Evolutionary conservation across 2,329 filamentous ascomycete genomes (phyloP).

Genomic region (Trichoderma sp.): DNA sequence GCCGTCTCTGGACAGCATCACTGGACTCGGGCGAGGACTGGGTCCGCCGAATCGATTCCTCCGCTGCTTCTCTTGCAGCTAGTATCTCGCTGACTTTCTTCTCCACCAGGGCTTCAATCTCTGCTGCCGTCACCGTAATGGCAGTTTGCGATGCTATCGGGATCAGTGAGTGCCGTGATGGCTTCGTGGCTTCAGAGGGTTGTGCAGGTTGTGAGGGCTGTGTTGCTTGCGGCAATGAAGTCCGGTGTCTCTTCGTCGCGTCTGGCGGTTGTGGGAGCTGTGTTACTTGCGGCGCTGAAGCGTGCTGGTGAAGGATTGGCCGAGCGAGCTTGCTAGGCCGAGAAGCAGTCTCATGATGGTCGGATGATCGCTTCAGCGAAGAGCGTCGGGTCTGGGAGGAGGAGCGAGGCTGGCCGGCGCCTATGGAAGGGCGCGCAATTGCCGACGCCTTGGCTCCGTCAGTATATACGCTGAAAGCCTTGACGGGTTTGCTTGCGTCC

Average conservation of each 20-base stretch:
- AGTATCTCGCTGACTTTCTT: conserved; percentile 89
- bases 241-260: conserved; percentile 1
- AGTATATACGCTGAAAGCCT: conserved; percentile 84
- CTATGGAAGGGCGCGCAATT: conserved; percentile 40
- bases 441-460: conserved; percentile 63
- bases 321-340: conserved; percentile 55
- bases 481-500: conserved; percentile 66
- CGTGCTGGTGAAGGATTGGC: conserved; percentile 33
- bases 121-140: conserved; percentile 64
- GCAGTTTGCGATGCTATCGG: conserved; percentile 36
- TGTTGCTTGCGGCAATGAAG: conserved; percentile 26
- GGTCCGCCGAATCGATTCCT: conserved; percentile 38
- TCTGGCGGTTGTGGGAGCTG: conserved; percentile 1
- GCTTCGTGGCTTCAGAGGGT: conserved; percentile 33
- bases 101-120: conserved; percentile 89
- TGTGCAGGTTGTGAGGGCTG: background rate
- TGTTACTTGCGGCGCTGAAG: conserved; percentile 27
- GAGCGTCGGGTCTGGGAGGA: conserved; percentile 40
- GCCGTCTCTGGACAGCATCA: conserved; percentile 75
- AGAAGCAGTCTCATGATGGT: conserved; percentile 45
- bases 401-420: conserved; percentile 41
- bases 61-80: conserved; percentile 65
- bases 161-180: background rate
- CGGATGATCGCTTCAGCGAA: conserved; percentile 48
- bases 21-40: conserved; percentile 58